Evolutionary conservation across 305 asterid species (phyloP).

Genomic region (Fraxinus sp.): DNA sequence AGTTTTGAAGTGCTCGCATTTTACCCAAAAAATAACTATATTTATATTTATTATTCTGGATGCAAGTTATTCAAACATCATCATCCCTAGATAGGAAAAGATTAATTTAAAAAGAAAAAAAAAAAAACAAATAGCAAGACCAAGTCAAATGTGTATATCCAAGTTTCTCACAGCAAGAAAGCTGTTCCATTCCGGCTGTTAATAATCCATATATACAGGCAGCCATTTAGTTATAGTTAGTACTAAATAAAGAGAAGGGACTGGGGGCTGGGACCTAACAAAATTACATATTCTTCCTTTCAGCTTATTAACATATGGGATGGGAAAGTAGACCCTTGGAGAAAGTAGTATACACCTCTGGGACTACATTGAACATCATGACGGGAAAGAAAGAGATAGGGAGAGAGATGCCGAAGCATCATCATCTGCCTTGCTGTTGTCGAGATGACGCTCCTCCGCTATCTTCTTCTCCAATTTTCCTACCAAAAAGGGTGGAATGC

Average conservation of each 20-base stretch:
- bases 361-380: conserved; percentile 29
- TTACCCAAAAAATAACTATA: background rate
- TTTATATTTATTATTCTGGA: background rate
- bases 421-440: conserved; percentile 45
- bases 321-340: conserved; percentile 15
- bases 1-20: background rate
- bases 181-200: conserved; percentile 37
- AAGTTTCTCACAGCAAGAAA: conserved; percentile 28
- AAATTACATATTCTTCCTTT: conserved; percentile 41
- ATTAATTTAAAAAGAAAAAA: background rate
- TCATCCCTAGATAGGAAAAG: background rate
- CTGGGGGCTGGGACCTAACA: conserved; percentile 31
- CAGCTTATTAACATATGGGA: conserved; percentile 35
- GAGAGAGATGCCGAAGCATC: conserved; percentile 76
- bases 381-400: conserved; percentile 83
- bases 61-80: background rate
- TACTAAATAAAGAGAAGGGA: conserved; percentile 18
- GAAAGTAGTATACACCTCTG: background rate
- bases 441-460: conserved; percentile 29
- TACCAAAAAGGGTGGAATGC: conserved; percentile 35
- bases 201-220: conserved; percentile 47
- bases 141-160: conserved; percentile 23
- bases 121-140: background rate
- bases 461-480: conserved; percentile 42
- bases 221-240: conserved; percentile 34